These are phyloP conservation scores for Candida maris DNA, from an alignment of 805 yeast genomes.

Conservation along the genomic window DNA sequence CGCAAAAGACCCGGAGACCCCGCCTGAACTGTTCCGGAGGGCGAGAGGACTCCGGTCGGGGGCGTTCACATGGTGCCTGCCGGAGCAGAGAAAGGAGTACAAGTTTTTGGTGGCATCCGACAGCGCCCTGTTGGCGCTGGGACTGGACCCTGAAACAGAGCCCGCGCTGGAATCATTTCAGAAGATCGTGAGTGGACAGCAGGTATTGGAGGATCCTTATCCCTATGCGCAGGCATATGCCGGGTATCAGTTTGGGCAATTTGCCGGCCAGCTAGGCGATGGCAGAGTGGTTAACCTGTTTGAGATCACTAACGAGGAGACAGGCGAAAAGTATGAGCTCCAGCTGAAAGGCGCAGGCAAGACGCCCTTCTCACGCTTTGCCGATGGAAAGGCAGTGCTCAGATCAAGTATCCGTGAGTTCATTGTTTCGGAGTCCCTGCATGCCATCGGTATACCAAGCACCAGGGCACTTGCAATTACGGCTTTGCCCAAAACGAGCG, in stretches of 20 bases:
- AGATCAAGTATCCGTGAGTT: conserved; percentile 88
- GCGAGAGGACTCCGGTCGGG: conserved; percentile 58
- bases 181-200: conserved; percentile 58
- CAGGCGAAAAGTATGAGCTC: conserved; percentile 50
- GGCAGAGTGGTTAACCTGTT: conserved; percentile 86
- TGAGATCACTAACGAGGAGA: conserved; percentile 49
- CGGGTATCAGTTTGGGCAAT: conserved; percentile 93
- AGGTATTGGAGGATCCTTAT: conserved; percentile 39
- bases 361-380: conserved; percentile 91
- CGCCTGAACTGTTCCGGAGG: conserved; percentile 38
- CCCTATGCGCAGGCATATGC: conserved; percentile 94
- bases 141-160: conserved; percentile 43
- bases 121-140: conserved; percentile 59
- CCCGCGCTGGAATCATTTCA: conserved; percentile 33
- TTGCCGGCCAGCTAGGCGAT: conserved; percentile 97
- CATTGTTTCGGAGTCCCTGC: conserved; percentile 73
- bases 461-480: conserved; percentile 79
- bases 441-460: conserved; percentile 80
- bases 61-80: conserved; percentile 68
- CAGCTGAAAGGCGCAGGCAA: conserved; percentile 91
- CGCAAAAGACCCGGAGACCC: conserved; percentile 26
- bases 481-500: conserved; percentile 68
- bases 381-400: conserved; percentile 93
- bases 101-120: conserved; percentile 55
- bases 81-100: conserved; percentile 55